Base-by-base conservation (phyloP, 495 filamentous ascomycete genomes). In the Aspergillus affinis region DNA sequence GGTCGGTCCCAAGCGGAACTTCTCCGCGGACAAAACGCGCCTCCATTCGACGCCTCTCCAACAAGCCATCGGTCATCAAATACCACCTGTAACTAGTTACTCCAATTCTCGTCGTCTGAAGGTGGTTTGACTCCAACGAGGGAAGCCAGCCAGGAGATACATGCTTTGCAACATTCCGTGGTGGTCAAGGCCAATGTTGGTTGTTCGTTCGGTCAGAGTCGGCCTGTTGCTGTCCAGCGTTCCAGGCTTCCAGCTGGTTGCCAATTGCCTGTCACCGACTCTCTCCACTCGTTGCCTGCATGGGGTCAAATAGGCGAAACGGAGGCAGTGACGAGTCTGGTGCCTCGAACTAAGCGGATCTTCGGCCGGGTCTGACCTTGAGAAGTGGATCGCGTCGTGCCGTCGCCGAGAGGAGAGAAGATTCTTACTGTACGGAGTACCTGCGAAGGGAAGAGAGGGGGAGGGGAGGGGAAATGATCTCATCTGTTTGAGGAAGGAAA, bases 211-310 rank as follows among this genome's bases (percentile, higher is more conserved):
- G 29, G 10, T 7, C 27, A 53, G 51, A 32, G 20, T 36, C 51
- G 3, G 36, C 61, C 55, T 58, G 58, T 4, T 26, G 23, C 4
- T 26, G 23, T 2, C 23, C 23, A 26, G 23, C 23, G 23, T 26
- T 26, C 23, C 23, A 26, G 23, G 23, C 23, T 26, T 50, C 61
- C 54, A 27, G 54, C 41, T 30, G 46, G 41, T 26, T 12, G 26
- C 46, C 53, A 21, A 55, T 47, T 30, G 29, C 26, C n/a, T 55
- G 53, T 55, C 53, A 53, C 7, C 32, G 9, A 4, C 17, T 29
- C 44, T 65, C 63, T 61, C 63, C 63, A 61, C 63, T 30, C 48
- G 27, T 65, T 65, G 63, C 63, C 63, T 60, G 52, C 51, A 65
- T 65, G 55, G 59, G 63, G 62, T 59, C 61, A 65, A 60, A 48